Conservation (phyloP, 2,329 filamentous ascomycete species). For the Colletotrichum gloeosporioides region DNA sequence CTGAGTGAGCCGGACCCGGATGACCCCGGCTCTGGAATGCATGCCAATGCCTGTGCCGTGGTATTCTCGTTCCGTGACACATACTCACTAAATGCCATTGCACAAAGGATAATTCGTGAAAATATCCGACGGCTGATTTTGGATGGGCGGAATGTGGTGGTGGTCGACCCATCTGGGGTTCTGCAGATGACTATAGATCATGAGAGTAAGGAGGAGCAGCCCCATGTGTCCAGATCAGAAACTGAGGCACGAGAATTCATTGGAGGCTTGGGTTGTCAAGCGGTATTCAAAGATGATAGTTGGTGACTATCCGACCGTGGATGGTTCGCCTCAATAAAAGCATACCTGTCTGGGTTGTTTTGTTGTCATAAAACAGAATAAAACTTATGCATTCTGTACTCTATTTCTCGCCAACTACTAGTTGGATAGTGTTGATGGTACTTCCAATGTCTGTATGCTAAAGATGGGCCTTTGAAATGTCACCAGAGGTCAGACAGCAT, state of each 20-base stretch:
- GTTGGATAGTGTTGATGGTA: background rate
- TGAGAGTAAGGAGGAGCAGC: constrained; percentile 8
- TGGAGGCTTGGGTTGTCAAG: constrained; percentile 33
- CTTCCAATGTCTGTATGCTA: background rate
- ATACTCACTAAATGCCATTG: constrained; percentile 34
- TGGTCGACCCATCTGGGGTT: constrained; percentile 33
- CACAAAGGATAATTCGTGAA: constrained; percentile 32
- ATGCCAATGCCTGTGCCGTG: constrained; percentile 31
- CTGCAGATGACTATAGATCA: constrained; percentile 24
- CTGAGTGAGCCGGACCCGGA: constrained; percentile 25
- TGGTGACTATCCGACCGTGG: constrained; percentile 7
- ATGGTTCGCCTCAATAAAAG: background rate
- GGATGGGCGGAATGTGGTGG: constrained; percentile 30
- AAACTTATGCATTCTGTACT: background rate
- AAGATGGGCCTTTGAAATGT: background rate
- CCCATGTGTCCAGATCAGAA: constrained; percentile 28
- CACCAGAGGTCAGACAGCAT: background rate
- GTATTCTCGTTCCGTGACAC: constrained; percentile 37
- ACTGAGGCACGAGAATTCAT: constrained; percentile 31
- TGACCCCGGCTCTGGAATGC: constrained; percentile 30
- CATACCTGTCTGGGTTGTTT: background rate
- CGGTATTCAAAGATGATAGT: constrained; percentile 27
- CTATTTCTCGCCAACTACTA: background rate
- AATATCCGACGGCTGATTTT: constrained; percentile 28
- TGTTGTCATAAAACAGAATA: background rate